Evolutionary conservation across 495 filamentous ascomycete genomes (phyloP), one percentile per base, ranked within the genome.

Genomic region (Thermochaetoides thermophila): DNA sequence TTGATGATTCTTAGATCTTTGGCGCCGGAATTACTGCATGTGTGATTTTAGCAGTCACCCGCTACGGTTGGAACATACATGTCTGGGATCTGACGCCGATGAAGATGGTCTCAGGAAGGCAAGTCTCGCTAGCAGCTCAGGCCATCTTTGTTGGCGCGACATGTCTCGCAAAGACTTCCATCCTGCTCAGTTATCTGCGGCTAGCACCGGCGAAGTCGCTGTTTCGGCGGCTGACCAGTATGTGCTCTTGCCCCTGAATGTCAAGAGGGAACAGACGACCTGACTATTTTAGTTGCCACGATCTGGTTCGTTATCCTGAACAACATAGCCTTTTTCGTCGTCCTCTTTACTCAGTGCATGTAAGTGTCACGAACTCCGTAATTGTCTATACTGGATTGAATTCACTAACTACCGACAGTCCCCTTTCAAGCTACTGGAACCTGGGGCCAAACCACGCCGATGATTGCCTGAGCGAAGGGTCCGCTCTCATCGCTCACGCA

Each of bases 101-200:
- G 3, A 5, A 39, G n/a, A 23, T 54, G 21, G 13, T 43, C 9
- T 7, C 23, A 7, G 42, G 44, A 3, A 40, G 50, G 0, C 32
- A 52, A 10, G 36, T 54, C 8, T 54, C 50, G 25, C 29, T 54
- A 5, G 48, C 50, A n/a, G 43, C 19, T 2, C 50, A 54, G 35
- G 32, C 31, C 11, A 12, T 52, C 26, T 54, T 54, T 14, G n/a
- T 52, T 9, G 24, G 42, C 1, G 35, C 45, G 11, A 49, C 48
- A 1, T 21, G 46, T 7, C 20, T 63, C 10, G 59, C 61, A 7
- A 71, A 71, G 32, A 20, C 66, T 13, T 66, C 63, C 16, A 66
- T 71, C 20, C 53, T 72, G 2, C 39, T 57, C 23, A 63, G 61
- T 41, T 72, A 71, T 44, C 48, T 69, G 7, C 61, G 63, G 24